A percentile compares a stretch with the other conserved stretches of the same genome.
Conservation (phyloP, 208 protist species). For the Crithidia brevicula region DNA sequence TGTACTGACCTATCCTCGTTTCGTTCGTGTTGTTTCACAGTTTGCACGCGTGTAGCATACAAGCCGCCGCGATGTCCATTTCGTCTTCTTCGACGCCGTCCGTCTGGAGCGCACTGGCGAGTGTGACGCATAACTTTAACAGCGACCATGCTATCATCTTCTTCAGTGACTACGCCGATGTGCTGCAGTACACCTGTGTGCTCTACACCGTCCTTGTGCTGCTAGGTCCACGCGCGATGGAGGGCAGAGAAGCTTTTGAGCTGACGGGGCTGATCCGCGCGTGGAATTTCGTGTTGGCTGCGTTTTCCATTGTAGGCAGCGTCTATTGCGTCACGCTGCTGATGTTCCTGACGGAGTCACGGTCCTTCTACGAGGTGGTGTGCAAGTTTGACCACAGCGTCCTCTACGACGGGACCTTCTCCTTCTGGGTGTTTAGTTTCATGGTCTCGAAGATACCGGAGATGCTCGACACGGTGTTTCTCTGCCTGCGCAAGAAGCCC, state of each 20-base stretch:
- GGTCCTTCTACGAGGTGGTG: conserved; percentile 42
- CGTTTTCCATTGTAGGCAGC: conserved; percentile 66
- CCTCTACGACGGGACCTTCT: conserved; percentile 51
- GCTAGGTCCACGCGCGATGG: conserved; percentile 31
- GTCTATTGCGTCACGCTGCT: conserved; percentile 46
- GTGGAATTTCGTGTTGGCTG: conserved; percentile 75
- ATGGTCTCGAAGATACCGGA: conserved; percentile 73
- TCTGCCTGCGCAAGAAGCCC: conserved; percentile 65
- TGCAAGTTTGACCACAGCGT: conserved; percentile 45
- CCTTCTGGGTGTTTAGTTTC: conserved; percentile 71
- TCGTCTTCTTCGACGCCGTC: neutral
- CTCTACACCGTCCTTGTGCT: conserved; percentile 41
- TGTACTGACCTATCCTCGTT: neutral
- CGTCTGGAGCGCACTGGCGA: conserved; percentile 1
- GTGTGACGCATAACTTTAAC: conserved; percentile 32
- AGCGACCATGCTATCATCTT: conserved; percentile 30
- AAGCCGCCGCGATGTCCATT: neutral
- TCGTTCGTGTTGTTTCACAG: neutral
- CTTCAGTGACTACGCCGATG: conserved; percentile 40
- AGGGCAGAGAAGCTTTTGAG: conserved; percentile 39
- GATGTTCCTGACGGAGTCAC: conserved; percentile 25
- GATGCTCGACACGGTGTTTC: conserved; percentile 74
- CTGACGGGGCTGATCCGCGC: conserved; percentile 42
- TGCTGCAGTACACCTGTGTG: conserved; percentile 35
- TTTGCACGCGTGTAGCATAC: neutral